Percentiles rank a stretch among this genome's conserved stretches.
Conservation (phyloP, 2,329 filamentous ascomycete genomes). For the Aspergillus brunneoviolaceus region DNA sequence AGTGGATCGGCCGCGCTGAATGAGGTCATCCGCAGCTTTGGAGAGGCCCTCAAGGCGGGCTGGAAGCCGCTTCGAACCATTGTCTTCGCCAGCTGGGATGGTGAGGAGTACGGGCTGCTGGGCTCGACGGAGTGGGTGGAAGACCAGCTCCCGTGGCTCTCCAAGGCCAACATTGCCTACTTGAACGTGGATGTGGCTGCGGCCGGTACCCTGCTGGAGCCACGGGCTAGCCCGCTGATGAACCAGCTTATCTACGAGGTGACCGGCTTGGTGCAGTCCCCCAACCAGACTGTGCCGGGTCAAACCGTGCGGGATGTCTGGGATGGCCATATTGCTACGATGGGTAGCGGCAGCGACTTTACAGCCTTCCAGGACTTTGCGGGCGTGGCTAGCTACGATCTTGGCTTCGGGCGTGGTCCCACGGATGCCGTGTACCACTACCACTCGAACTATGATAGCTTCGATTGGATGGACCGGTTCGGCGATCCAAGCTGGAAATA, state of each 20-base stretch:
- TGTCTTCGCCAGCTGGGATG: constrained; percentile 84
- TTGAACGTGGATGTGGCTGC: constrained; percentile 81
- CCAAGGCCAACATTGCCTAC: constrained; percentile 71
- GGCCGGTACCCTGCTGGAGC: constrained; percentile 61
- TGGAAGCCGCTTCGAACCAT: constrained; percentile 89
- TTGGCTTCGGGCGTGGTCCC: constrained; percentile 54
- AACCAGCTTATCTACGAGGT: constrained; percentile 70
- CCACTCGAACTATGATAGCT: constrained; percentile 80
- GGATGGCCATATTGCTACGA: constrained; percentile 61
- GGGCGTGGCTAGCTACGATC: constrained; percentile 64
- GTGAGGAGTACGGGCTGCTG: constrained; percentile 80
- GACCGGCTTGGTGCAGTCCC: constrained; percentile 62
- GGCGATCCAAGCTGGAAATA: constrained; percentile 66
- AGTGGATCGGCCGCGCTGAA: constrained; percentile 77
- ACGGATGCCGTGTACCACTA: constrained; percentile 66
- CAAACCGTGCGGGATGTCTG: constrained; percentile 70
- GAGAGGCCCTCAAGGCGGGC: constrained; percentile 66
- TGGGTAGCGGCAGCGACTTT: constrained; percentile 73
- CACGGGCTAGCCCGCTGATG: constrained; percentile 71
- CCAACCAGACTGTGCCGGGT: constrained; percentile 70
- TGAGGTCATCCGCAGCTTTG: constrained; percentile 74
- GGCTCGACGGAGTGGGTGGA: constrained; percentile 94
- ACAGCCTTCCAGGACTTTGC: constrained; percentile 73
- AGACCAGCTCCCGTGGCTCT: constrained; percentile 80
- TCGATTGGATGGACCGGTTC: constrained; percentile 77